Evolutionary conservation across 441 rosid genomes (phyloP).

Genomic region (Pelargonium australe): DNA sequence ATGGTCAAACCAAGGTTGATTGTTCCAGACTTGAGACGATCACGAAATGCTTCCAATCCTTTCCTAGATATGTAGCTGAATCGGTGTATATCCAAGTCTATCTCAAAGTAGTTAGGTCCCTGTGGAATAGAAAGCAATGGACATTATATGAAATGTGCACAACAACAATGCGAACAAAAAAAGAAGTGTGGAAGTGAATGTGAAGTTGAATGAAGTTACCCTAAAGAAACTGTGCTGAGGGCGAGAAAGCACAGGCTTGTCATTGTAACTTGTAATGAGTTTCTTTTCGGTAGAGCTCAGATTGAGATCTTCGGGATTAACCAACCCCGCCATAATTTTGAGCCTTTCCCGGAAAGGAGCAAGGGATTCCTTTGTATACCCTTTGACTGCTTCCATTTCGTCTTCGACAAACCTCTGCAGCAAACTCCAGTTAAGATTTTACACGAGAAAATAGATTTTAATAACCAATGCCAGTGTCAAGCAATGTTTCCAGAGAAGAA

Average conservation of each 20-base stretch:
- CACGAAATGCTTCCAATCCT: slow-evolving; percentile 79
- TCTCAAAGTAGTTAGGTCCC: slow-evolving; percentile 85
- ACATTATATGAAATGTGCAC: neutral
- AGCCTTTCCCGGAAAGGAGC: slow-evolving; percentile 81
- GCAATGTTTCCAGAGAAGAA: too few species aligned
- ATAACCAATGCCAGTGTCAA: neutral
- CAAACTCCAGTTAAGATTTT: slow-evolving; percentile 1
- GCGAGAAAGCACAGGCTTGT: slow-evolving; percentile 79
- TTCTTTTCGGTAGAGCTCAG: slow-evolving; percentile 64
- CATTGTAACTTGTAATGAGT: slow-evolving; percentile 65
- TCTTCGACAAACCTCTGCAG: slow-evolving; percentile 61
- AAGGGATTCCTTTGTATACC: slow-evolving; percentile 51
- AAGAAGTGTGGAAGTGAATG: neutral
- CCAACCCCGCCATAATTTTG: slow-evolving; percentile 62
- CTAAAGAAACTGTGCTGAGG: slow-evolving; percentile 71
- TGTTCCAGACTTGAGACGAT: slow-evolving; percentile 49
- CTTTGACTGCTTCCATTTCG: slow-evolving; percentile 64
- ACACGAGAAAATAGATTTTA: neutral
- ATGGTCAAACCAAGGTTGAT: slow-evolving; percentile 73
- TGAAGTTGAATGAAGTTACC: slow-evolving; percentile 28
- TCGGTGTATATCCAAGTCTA: slow-evolving; percentile 73
- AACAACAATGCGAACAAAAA: neutral
- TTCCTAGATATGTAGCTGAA: slow-evolving; percentile 84
- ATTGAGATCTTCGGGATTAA: slow-evolving; percentile 69
- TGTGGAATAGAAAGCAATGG: slow-evolving; percentile 22